Evolutionary conservation across 1,284 basidiomycete genomes (phyloP), one percentile per base, ranked within the genome.

Genomic region (Cutaneotrichosporon cavernicola): DNA sequence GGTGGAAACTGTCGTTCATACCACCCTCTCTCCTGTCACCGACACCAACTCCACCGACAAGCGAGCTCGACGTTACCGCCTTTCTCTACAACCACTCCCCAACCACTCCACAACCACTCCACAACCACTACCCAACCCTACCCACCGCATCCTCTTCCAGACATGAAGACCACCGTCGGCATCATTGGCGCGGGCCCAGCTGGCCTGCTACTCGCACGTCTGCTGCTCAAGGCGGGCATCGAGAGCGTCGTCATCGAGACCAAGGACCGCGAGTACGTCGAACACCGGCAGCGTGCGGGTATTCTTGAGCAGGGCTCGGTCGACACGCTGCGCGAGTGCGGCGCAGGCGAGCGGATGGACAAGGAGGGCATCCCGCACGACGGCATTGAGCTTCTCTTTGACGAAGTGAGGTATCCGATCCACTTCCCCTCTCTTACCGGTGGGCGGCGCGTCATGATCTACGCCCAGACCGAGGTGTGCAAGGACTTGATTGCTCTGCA

Each of bases 381-480:
- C 60, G 66, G 66, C 60, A 57, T 68, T 62, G 66, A 68, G 66
- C 56, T 68, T 10, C 62, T 68, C 22, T 65, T 65, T 57, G 38
- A 68, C 60, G 58, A 60, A 51, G 46, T 59, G 62, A 64, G 66
- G 9, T 57, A 68, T 61, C 64, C 64, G 14, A 55, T 68, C 53
- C 53, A 65, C 60, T 68, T 68, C 50, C 66, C 66, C 9, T 46
- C 52, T 18, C 64, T 68, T 21, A 68, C 66, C 3, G 62, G 57
- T 50, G 66, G 66, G 4, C 64, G 64, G 40, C 49, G 52, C 30
- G 66, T 68, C 62, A 68, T 68, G 66, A 68, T 68, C 64, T 68
- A 68, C 62, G 66, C 66, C 36, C 66, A 68, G 64, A 68, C 66
- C 53, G 66, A 68, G 64, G 62, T 68, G 46, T 68, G 66, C 66